These are phyloP conservation scores for Singerocomus rubriflavus DNA, from an alignment of 1,284 basidiomycete genomes.

Conservation along the genomic window DNA sequence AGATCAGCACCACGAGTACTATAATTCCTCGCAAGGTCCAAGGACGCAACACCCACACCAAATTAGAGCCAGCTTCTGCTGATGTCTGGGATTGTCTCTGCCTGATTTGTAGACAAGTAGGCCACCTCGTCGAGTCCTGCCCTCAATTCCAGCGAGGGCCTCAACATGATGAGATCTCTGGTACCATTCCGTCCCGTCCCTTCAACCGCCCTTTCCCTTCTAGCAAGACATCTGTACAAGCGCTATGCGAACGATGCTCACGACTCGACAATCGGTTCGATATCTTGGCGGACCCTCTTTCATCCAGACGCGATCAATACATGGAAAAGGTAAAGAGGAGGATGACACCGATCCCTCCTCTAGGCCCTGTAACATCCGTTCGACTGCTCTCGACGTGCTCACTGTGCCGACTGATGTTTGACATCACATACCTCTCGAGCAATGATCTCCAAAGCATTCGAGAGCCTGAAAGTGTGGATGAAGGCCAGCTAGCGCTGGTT, in stretches of 20 bases:
- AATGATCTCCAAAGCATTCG: not conserved
- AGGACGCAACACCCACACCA: too few species aligned
- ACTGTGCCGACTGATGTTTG: not conserved
- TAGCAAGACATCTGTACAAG: not conserved
- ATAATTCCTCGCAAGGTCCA: not conserved
- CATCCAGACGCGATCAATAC: not conserved
- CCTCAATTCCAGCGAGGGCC: not conserved
- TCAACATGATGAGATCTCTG: not conserved
- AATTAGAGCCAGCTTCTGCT: not conserved
- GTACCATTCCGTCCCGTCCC: not conserved
- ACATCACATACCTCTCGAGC: not conserved
- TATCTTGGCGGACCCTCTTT: not conserved
- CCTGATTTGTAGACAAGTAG: not conserved
- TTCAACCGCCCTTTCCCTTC: not conserved
- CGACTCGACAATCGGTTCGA: not conserved
- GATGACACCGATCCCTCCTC: not conserved
- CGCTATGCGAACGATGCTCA: not conserved
- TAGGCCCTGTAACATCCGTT: not conserved
- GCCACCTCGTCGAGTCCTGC: slow-evolving; percentile 1
- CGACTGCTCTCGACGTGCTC: not conserved
- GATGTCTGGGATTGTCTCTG: not conserved
- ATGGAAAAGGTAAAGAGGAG: not conserved
- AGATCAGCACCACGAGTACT: not conserved
- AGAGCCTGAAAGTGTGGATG: not conserved
- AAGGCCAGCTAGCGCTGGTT: slow-evolving; percentile 1